Evolutionary conservation across 805 yeast genomes (phyloP).

Genomic region (Cyberlindnera amylophila): DNA sequence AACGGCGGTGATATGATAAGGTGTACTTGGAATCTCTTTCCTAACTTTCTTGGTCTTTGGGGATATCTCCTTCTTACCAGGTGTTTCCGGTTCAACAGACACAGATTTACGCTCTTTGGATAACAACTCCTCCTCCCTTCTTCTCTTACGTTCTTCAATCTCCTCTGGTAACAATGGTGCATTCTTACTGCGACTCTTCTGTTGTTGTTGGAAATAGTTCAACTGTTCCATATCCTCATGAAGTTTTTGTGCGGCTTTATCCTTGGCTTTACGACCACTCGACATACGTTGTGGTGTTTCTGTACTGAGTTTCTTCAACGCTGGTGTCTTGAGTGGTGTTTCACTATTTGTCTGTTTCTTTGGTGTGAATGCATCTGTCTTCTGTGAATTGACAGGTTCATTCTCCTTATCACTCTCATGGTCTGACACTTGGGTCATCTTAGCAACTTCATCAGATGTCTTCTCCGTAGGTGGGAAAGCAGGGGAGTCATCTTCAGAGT

Average conservation of each 20-base stretch:
- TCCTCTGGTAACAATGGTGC: conserved; percentile 40
- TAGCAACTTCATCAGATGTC: no score
- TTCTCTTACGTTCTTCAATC: conserved; percentile 29
- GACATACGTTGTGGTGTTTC: conserved; percentile 14
- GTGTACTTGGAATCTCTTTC: conserved; percentile 10
- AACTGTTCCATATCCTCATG: conserved; percentile 68
- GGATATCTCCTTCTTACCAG: not conserved
- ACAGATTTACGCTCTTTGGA: conserved; percentile 17
- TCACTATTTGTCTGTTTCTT: conserved; percentile 8
- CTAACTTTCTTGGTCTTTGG: conserved; percentile 15
- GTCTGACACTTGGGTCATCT: not conserved
- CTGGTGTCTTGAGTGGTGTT: conserved; percentile 14
- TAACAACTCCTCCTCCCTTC: conserved; percentile 26
- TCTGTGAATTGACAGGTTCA: not conserved
- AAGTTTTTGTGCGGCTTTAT: conserved; percentile 59
- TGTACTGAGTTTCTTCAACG: conserved; percentile 2
- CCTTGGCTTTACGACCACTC: conserved; percentile 56
- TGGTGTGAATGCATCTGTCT: conserved; percentile 1
- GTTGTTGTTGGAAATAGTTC: conserved; percentile 57
- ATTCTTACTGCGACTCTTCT: conserved; percentile 33
- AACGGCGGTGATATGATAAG: conserved; percentile 42
- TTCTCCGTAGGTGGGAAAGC: no score
- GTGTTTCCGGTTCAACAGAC: conserved; percentile 8
- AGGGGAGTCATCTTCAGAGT: conserved; percentile 20
- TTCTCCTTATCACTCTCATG: conserved; percentile 9